Conservation (phyloP, 495 filamentous ascomycete species). For the Usnea hakonensis region DNA sequence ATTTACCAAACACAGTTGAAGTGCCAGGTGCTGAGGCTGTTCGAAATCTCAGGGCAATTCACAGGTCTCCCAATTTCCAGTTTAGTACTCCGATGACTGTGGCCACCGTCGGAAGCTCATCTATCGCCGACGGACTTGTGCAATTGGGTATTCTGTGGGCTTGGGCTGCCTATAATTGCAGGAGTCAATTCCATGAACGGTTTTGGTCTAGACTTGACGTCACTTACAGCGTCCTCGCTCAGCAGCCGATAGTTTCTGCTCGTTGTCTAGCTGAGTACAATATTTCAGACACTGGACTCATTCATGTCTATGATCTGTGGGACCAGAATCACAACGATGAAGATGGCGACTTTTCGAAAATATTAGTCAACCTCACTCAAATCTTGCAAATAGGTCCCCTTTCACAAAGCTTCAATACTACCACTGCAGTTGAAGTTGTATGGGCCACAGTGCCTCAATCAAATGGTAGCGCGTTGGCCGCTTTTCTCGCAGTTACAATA, state of each 20-base stretch:
- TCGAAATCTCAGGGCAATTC: background rate
- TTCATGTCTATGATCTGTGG: slow-evolving; percentile 1
- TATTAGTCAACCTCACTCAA: background rate
- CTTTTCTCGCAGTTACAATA: background rate
- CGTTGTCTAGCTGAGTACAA: slow-evolving; percentile 4
- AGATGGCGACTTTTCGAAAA: slow-evolving; percentile 5
- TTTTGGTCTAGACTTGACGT: slow-evolving; percentile 3
- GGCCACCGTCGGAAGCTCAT: slow-evolving; percentile 3
- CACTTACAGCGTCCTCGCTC: background rate
- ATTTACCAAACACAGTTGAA: slow-evolving; percentile 4
- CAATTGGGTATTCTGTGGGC: slow-evolving; percentile 3
- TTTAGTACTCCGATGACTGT: background rate
- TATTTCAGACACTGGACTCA: background rate
- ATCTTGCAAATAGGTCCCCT: background rate
- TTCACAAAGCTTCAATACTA: background rate
- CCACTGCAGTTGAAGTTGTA: background rate
- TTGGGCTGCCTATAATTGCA: background rate
- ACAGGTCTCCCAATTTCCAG: background rate
- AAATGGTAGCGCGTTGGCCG: slow-evolving; percentile 2
- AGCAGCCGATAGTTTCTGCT: slow-evolving; percentile 9
- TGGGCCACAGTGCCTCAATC: slow-evolving; percentile 8
- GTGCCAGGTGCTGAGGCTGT: slow-evolving; percentile 3
- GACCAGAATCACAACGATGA: background rate
- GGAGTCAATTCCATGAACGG: background rate
- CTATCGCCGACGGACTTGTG: slow-evolving; percentile 7